A percentile compares a stretch with the other conserved stretches of the same genome.
phyloP scores from a whole-genome alignment of 2,329 filamentous ascomycete species.

The Cucurbitaria berberidis region DNA sequence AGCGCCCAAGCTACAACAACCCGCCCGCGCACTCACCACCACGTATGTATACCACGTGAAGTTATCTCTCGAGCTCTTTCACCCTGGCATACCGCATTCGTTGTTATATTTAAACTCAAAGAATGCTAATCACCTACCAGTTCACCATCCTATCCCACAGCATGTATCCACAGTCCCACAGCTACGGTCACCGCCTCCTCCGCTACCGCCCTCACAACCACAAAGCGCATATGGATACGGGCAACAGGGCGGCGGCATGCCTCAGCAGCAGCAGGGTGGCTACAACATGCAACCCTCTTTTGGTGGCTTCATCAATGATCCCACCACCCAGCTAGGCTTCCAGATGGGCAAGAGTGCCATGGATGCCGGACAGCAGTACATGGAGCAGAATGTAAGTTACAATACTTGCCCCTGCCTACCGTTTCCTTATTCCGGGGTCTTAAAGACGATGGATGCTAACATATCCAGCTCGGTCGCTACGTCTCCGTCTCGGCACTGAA shows the following conservation, averaged over 20 bases:
- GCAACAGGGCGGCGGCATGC: conserved; percentile 60
- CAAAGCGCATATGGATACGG: conserved; percentile 73
- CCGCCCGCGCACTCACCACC: conserved; percentile 83
- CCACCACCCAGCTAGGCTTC: conserved; percentile 90
- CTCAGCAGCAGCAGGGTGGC: conserved; percentile 49
- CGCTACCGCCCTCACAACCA: conserved; percentile 71
- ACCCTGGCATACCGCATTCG: no score
- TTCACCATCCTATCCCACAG: conserved; percentile 93
- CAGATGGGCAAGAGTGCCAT: conserved; percentile 93
- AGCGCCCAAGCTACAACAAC: conserved; percentile 77
- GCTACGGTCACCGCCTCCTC: conserved; percentile 90
- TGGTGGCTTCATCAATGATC: conserved; percentile 93
- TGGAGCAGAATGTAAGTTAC: conserved; percentile 88
- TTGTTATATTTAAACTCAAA: no score
- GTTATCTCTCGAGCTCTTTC: no score
- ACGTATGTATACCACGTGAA: conserved; percentile 55
- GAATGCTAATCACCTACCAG: conserved; percentile 9
- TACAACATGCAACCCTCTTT: conserved; percentile 66
- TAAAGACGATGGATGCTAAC: conserved; percentile 11
- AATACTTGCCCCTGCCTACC: background rate
- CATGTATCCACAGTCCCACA: conserved; percentile 98
- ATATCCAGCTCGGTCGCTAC: conserved; percentile 72
- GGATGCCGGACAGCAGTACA: conserved; percentile 88
- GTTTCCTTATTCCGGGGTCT: no score
- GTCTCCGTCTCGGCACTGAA: conserved; percentile 93